phyloP scores from a whole-genome alignment of 176 grass and related monocot genomes.

The Tuctoria greenei region DNA sequence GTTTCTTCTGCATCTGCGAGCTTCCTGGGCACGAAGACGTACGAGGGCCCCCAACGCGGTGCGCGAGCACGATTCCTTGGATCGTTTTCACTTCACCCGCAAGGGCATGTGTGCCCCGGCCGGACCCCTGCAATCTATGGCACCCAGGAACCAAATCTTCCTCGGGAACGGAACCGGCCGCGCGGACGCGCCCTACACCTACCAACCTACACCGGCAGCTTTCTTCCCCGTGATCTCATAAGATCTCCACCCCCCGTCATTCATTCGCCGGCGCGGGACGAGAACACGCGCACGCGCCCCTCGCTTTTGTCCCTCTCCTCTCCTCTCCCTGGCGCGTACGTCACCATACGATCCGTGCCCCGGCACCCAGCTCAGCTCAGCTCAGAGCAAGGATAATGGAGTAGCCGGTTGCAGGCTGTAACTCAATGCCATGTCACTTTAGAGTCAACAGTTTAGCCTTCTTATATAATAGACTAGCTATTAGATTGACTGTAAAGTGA shows the following conservation, averaged over 20 bases:
- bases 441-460: too few relatives aligned
- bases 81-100: neutral
- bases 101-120: slow-evolving; percentile 48
- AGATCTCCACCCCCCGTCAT: slow-evolving; percentile 12
- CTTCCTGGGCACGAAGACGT: too few relatives aligned
- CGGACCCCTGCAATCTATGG: slow-evolving; percentile 27
- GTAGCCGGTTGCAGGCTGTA: too few relatives aligned
- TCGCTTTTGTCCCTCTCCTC: too few relatives aligned
- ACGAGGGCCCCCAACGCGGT: neutral
- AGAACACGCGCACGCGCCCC: neutral
- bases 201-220: slow-evolving; percentile 5
- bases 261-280: too few relatives aligned
- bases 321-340: neutral
- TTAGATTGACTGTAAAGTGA: too few relatives aligned
- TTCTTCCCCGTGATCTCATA: slow-evolving; percentile 44
- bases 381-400: too few relatives aligned
- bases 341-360: neutral
- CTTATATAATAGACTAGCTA: too few relatives aligned
- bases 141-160: slow-evolving; percentile 30
- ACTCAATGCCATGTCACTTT: too few relatives aligned
- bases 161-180: slow-evolving; percentile 6
- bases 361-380: too few relatives aligned
- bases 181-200: neutral
- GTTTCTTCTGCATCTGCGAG: too few relatives aligned
- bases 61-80: neutral